Evolutionary conservation across 192 early-diverging fungal species (phyloP), one percentile per base, ranked within the genome.

Genomic region (Entophlyctis helioformis): DNA sequence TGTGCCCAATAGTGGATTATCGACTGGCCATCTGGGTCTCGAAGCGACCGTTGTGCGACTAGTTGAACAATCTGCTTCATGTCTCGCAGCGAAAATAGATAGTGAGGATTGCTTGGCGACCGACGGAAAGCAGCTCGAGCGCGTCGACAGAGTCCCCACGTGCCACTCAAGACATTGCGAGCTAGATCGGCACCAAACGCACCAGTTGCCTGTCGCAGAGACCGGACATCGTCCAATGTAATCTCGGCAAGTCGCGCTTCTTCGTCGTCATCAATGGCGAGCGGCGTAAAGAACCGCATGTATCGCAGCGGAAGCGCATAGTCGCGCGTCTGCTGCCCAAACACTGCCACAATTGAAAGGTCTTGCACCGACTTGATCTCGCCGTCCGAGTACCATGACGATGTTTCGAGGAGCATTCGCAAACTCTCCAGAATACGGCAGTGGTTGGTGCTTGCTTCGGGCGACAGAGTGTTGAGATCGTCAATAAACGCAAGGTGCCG

Each of bases 401-500:
- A n/a, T n/a, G n/a, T n/a, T n/a, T n/a, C n/a, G n/a, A n/a, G n/a
- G n/a, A n/a, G n/a, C n/a, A n/a, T n/a, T n/a, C n/a, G n/a, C n/a
- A n/a, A n/a, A n/a, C n/a, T n/a, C n/a, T n/a, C n/a, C n/a, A n/a
- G n/a, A n/a, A n/a, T n/a, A n/a, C n/a, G n/a, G n/a, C n/a, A n/a
- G n/a, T n/a, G n/a, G n/a, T n/a, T n/a, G n/a, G n/a, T n/a, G n/a
- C n/a, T n/a, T n/a, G n/a, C n/a, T n/a, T n/a, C n/a, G 4, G 27
- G 1, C 41, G 35, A 15, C 32, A 13, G 15, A 8, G 42, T 45
- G 32, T 19, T 13, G 13, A 63, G 10, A 44, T 63, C 62, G 29
- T 64, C 62, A 15, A 64, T 21, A 36, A 62, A 35, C 19, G 44
- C 33, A 10, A 41, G 26, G 31, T 46, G 28, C 2, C 40, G 23